Evolutionary conservation across 768 basidiomycete species (phyloP).

Genomic region (Russula olivacea): DNA sequence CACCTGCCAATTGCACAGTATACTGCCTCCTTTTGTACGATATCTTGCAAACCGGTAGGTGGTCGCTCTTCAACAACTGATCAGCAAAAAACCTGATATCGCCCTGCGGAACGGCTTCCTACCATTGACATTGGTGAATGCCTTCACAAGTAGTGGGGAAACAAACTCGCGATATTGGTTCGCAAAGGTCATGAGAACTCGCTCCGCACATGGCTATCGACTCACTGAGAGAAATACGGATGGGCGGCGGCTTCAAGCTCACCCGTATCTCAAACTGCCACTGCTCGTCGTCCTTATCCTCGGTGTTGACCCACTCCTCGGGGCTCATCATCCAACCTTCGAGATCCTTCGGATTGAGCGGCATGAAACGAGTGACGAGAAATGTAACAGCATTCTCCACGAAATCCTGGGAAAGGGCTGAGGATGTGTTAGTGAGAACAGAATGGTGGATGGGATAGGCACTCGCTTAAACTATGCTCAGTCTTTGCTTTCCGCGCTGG

Average conservation of each 20-base stretch:
- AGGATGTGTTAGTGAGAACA: slow-evolving; percentile 19
- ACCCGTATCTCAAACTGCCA: slow-evolving; percentile 95
- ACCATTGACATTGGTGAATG: slow-evolving; percentile 61
- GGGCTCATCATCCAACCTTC: slow-evolving; percentile 83
- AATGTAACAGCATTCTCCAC: slow-evolving; percentile 68
- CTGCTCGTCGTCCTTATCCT: slow-evolving; percentile 84
- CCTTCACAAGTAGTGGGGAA: slow-evolving; percentile 53
- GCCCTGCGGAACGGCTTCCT: slow-evolving; percentile 26
- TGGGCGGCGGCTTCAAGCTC: slow-evolving; percentile 28
- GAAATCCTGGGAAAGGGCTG: slow-evolving; percentile 62
- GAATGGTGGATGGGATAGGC: neutral
- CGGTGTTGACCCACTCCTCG: slow-evolving; percentile 90
- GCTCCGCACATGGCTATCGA: slow-evolving; percentile 80
- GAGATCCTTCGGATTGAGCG: slow-evolving; percentile 74
- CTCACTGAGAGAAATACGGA: neutral
- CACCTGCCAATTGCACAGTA: slow-evolving; percentile 90
- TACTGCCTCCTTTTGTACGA: slow-evolving; percentile 78
- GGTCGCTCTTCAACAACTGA: slow-evolving; percentile 34
- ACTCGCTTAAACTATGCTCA: slow-evolving; percentile 52
- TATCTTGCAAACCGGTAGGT: slow-evolving; percentile 47
- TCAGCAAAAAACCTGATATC: neutral
- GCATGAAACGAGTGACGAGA: slow-evolving; percentile 80
- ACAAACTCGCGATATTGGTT: slow-evolving; percentile 66
- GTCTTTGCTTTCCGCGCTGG: slow-evolving; percentile 55
- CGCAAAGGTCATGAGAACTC: slow-evolving; percentile 79